These are phyloP conservation scores for Thraustochytrium sp. DNA, from an alignment of 352 stramenopile genomes.

Conservation along the genomic window DNA sequence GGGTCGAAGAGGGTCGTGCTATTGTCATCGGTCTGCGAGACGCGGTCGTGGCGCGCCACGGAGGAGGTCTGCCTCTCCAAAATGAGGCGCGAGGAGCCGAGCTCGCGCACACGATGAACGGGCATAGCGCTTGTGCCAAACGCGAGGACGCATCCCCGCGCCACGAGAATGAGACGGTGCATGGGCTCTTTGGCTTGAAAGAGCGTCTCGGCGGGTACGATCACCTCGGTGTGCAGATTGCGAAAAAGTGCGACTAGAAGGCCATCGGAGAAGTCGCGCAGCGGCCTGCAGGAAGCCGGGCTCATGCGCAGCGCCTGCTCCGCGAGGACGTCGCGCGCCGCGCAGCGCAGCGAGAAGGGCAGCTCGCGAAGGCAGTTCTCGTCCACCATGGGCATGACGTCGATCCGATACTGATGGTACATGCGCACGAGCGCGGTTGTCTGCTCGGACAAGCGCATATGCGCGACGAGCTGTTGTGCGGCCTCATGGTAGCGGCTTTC, in stretches of 20 bases:
- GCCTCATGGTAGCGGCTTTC: not conserved
- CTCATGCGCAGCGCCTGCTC: not conserved
- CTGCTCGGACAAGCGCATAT: not conserved
- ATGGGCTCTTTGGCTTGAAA: not conserved
- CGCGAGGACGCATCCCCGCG: not conserved
- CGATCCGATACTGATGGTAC: not conserved
- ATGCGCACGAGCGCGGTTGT: not conserved
- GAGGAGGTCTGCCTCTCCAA: not conserved
- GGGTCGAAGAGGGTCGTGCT: not conserved
- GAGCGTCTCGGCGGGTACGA: not conserved
- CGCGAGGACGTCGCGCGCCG: not conserved
- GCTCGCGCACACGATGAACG: not conserved
- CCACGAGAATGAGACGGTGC: not conserved
- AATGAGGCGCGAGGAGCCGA: not conserved
- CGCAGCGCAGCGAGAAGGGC: not conserved
- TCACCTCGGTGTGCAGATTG: not conserved
- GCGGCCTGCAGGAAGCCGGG: not conserved
- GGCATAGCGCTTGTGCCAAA: not conserved
- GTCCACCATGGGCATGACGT: not conserved
- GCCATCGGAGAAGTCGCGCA: not conserved
- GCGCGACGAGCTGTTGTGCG: not conserved
- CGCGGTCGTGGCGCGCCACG: not conserved
- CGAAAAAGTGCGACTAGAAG: constrained; percentile 4
- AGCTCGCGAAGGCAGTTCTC: not conserved
- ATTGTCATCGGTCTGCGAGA: not conserved